phyloP scores from a whole-genome alignment of 352 stramenopile genomes.

The Halophytophthora batemanensis region DNA sequence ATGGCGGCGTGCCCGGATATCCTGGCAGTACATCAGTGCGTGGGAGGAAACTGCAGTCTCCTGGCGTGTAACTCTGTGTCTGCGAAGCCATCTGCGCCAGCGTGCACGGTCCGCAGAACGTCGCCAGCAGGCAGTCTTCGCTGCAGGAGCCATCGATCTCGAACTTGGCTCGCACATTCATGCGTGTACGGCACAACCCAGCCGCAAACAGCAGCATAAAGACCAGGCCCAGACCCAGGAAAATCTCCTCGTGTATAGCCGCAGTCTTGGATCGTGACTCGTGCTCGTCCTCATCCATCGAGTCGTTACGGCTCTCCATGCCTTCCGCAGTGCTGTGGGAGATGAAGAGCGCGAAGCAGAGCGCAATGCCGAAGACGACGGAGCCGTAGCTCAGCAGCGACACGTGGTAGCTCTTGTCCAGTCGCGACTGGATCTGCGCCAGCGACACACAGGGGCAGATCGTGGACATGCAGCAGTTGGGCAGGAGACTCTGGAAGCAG shows the following conservation, averaged over 20 bases:
- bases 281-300: slow-evolving; percentile 1
- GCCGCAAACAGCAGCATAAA: slow-evolving; percentile 22
- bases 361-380: slow-evolving; percentile 27
- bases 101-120: slow-evolving; percentile 38
- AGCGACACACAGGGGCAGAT: slow-evolving; percentile 40
- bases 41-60: slow-evolving; percentile 36
- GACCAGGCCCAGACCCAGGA: slow-evolving; percentile 14
- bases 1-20: slow-evolving; percentile 12
- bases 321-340: slow-evolving; percentile 16
- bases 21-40: slow-evolving; percentile 16
- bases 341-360: slow-evolving; percentile 29
- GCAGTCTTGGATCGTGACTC: not conserved
- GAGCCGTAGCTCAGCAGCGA: slow-evolving; percentile 22
- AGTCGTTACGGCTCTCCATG: slow-evolving; percentile 1
- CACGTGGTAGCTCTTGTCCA: slow-evolving; percentile 28
- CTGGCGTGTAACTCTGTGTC: slow-evolving; percentile 49
- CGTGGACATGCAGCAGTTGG: slow-evolving; percentile 40
- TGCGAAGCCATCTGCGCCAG: slow-evolving; percentile 61
- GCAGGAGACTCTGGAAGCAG: slow-evolving; percentile 32
- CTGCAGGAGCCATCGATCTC: slow-evolving; percentile 32
- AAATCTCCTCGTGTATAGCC: slow-evolving; percentile 14
- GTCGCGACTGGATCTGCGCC: slow-evolving; percentile 28
- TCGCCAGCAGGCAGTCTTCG: slow-evolving; percentile 15
- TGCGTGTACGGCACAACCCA: slow-evolving; percentile 28
- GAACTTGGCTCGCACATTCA: slow-evolving; percentile 32